Percentiles rank a stretch among this genome's conserved stretches.
These are phyloP conservation scores for Lotmaria passim DNA, from an alignment of 208 protist genomes.

Conservation along the genomic window DNA sequence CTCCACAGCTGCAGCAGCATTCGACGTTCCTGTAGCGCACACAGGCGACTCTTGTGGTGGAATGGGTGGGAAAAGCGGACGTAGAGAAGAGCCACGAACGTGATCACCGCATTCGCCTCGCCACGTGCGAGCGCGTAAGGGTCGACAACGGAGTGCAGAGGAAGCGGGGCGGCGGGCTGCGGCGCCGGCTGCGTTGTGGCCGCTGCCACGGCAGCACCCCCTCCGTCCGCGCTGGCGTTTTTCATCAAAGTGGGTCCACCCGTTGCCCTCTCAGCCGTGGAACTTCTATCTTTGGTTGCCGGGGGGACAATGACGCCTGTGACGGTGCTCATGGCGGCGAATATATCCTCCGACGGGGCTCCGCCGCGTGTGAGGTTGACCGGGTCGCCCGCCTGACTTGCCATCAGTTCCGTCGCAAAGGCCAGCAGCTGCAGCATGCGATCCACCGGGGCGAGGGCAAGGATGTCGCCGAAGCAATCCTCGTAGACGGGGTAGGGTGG, in stretches of 20 bases:
- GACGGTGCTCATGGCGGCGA: constrained; percentile 26
- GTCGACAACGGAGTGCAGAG: constrained; percentile 80
- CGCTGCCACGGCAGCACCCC: background rate
- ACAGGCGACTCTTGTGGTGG: constrained; percentile 83
- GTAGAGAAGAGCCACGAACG: constrained; percentile 86
- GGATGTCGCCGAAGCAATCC: constrained; percentile 87
- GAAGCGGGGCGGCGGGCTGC: constrained; percentile 44
- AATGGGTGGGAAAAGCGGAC: constrained; percentile 88
- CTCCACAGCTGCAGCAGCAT: constrained; percentile 80
- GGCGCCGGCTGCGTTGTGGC: constrained; percentile 5
- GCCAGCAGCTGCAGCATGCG: constrained; percentile 83
- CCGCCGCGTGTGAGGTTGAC: constrained; percentile 35
- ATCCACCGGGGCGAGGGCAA: constrained; percentile 53
- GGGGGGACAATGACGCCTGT: background rate
- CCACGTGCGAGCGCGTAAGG: constrained; percentile 74
- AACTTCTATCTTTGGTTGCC: background rate
- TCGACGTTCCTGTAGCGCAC: constrained; percentile 63
- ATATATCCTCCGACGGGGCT: constrained; percentile 24
- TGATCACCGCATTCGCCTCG: constrained; percentile 65
- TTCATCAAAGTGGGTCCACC: no score
- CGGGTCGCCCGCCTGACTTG: constrained; percentile 37
- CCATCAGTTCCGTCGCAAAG: constrained; percentile 86
- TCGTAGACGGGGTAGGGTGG: constrained; percentile 83
- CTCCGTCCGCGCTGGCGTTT: no score
- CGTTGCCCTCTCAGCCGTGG: background rate